These are phyloP conservation scores for Debaryomyces hansenii DNA, from an alignment of 805 yeast genomes.

Conservation along the genomic window DNA sequence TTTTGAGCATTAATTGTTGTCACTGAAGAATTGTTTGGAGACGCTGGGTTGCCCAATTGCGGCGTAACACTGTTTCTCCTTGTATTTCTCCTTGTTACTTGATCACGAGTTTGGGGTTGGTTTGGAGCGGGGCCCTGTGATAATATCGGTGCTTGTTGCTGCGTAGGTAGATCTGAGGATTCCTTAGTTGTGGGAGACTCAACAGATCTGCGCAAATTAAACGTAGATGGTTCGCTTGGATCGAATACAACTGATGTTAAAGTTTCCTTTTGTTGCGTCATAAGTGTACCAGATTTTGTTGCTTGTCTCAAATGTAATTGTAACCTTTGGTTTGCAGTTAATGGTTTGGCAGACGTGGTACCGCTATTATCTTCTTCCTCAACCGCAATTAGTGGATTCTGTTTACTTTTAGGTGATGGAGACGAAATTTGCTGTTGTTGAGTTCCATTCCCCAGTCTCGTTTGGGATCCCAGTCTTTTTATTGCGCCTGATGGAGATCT, in stretches of 20 bases:
- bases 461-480: slow-evolving; percentile 16
- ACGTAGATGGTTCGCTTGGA: slow-evolving; percentile 33
- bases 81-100: slow-evolving; percentile 29
- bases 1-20: slow-evolving; percentile 1
- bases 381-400: slow-evolving; percentile 18
- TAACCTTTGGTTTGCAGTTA: slow-evolving; percentile 39
- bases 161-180: not conserved
- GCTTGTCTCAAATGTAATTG: slow-evolving; percentile 41
- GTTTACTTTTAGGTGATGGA: slow-evolving; percentile 12
- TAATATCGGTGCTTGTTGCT: not conserved
- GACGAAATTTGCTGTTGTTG: slow-evolving; percentile 5
- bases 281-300: slow-evolving; percentile 34
- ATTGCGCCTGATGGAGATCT: slow-evolving; percentile 11
- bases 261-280: slow-evolving; percentile 37
- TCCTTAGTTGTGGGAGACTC: slow-evolving; percentile 8
- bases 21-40: not conserved
- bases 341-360: slow-evolving; percentile 6
- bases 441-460: not conserved
- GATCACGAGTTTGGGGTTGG: slow-evolving; percentile 16
- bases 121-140: slow-evolving; percentile 2
- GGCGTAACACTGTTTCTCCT: slow-evolving; percentile 28
- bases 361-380: slow-evolving; percentile 13
- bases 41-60: slow-evolving; percentile 5
- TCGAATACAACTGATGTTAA: slow-evolving; percentile 40
- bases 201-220: slow-evolving; percentile 14